phyloP scores from a whole-genome alignment of 73 alveolate species.

The Tetrahymena borealis region DNA sequence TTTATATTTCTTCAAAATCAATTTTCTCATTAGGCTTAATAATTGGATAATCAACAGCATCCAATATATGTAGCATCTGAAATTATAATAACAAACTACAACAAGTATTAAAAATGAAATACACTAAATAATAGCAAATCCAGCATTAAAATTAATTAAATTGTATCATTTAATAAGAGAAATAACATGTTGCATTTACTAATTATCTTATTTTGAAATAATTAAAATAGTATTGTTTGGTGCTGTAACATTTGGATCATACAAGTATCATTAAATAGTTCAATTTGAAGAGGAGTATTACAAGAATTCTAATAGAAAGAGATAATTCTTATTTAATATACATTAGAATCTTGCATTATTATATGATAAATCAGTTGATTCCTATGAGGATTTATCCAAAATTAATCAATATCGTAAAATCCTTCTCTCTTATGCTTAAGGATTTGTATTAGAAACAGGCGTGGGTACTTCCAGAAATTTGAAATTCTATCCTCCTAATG shows the following conservation, averaged over 20 bases:
- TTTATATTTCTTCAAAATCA: neutral
- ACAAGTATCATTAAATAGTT: neutral
- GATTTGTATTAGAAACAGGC: slow-evolving; percentile 32
- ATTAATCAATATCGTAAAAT: slow-evolving; percentile 15
- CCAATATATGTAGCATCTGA: too few relatives aligned
- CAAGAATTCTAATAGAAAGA: slow-evolving; percentile 22
- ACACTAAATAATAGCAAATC: too few relatives aligned
- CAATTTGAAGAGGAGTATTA: slow-evolving; percentile 15
- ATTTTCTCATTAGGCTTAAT: too few relatives aligned
- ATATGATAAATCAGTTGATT: slow-evolving; percentile 26
- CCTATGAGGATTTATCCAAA: slow-evolving; percentile 18
- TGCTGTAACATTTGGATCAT: slow-evolving; percentile 11
- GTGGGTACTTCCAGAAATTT: slow-evolving; percentile 39
- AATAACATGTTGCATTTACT: too few relatives aligned
- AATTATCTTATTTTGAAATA: neutral
- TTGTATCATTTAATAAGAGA: too few relatives aligned
- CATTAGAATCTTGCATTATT: slow-evolving; percentile 24
- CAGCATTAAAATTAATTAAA: too few relatives aligned
- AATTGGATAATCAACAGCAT: too few relatives aligned
- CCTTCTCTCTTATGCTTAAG: slow-evolving; percentile 9
- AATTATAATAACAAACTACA: neutral
- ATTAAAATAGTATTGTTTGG: slow-evolving; percentile 22
- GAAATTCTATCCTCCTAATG: slow-evolving; percentile 20
- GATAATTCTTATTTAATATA: neutral
- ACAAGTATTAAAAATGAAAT: too few relatives aligned